Evolutionary conservation across 2,329 filamentous ascomycete genomes (phyloP), one percentile per base, ranked within the genome.

Genomic region (Emericellopsis cladophorae): DNA sequence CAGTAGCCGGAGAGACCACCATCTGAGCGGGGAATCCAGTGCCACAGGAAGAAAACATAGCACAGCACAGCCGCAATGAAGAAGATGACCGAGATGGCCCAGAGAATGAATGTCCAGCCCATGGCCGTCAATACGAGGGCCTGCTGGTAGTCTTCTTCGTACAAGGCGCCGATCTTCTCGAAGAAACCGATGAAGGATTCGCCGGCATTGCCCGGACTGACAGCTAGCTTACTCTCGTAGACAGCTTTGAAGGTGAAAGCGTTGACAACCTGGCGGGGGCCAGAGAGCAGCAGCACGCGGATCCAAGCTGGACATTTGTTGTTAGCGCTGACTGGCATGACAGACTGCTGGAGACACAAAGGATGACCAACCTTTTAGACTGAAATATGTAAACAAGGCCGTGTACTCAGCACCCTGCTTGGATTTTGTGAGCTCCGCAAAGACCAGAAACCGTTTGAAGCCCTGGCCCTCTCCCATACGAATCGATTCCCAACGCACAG

Each of bases 321-420:
- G 7, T 21, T 21, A 21, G 18, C 18, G 18, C 18, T 21, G 26
- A 14, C 9, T 16, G 9, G 7, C 8, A 35, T n/a, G 14, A 8
- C 8, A 16, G 14, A n/a, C 11, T 9, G n/a, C 18, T 29, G 15
- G 11, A 11, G 16, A 2, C 22, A 9, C 14, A 36, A 6, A 21
- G 31, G 9, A 12, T 24, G 11, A 58, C 71, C 60, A 57, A 76
- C 75, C 67, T 56, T 81, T 74, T 41, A 81, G 77, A 41, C 64
- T 81, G 60, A 94, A 95, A 59, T 94, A 95, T 23, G 87, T 84
- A 57, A 95, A 95, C 5, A 95, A 70, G 4, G 89, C 89, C 48
- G 94, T 74, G 53, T 95, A 95, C 58, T 95, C 87, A 43, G 81
- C 81, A 15, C 88, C 87, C 62, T 94, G 93, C 55, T 84, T 89